Conservation (phyloP, 2,329 filamentous ascomycete species). For the Dactylellina leptospora region DNA sequence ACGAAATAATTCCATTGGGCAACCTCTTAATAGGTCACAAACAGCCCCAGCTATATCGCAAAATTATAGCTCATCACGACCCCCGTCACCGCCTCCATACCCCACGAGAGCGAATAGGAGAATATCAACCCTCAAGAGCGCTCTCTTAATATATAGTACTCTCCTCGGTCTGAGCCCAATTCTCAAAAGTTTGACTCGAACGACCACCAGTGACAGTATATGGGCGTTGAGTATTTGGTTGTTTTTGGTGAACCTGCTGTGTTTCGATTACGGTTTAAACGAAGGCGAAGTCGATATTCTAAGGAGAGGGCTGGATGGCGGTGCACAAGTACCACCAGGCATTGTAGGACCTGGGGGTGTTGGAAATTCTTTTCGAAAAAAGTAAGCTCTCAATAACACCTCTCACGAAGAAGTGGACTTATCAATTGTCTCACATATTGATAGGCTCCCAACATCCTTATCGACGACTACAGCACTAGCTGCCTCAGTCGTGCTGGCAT, state of each 20-base stretch:
- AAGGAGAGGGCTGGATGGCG: slow-evolving; percentile 34
- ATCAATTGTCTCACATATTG: too few relatives aligned
- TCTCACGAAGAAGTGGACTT: too few relatives aligned
- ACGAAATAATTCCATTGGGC: slow-evolving; percentile 1
- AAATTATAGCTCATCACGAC: slow-evolving; percentile 60
- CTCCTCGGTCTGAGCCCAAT: slow-evolving; percentile 92
- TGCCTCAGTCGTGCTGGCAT: slow-evolving; percentile 93
- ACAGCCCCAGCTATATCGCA: slow-evolving; percentile 58
- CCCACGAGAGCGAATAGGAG: slow-evolving; percentile 66
- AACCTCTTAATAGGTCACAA: slow-evolving; percentile 53
- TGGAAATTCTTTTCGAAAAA: slow-evolving; percentile 61
- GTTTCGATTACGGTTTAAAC: slow-evolving; percentile 83
- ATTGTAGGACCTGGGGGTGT: slow-evolving; percentile 57
- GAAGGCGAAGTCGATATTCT: slow-evolving; percentile 31
- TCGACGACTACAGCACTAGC: slow-evolving; percentile 97
- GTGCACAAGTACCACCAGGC: slow-evolving; percentile 8
- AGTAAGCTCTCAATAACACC: slow-evolving; percentile 70
- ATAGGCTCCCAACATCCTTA: slow-evolving; percentile 69
- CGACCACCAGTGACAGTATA: slow-evolving; percentile 91
- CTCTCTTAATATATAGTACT: slow-evolving; percentile 89
- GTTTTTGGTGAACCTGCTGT: slow-evolving; percentile 93
- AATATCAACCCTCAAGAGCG: slow-evolving; percentile 87
- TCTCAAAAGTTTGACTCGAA: slow-evolving; percentile 92
- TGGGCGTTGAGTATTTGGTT: slow-evolving; percentile 97
- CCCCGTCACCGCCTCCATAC: slow-evolving; percentile 64